Evolutionary conservation across 768 basidiomycete species (phyloP).

Genomic region (Mrakia hoshinonis): DNA sequence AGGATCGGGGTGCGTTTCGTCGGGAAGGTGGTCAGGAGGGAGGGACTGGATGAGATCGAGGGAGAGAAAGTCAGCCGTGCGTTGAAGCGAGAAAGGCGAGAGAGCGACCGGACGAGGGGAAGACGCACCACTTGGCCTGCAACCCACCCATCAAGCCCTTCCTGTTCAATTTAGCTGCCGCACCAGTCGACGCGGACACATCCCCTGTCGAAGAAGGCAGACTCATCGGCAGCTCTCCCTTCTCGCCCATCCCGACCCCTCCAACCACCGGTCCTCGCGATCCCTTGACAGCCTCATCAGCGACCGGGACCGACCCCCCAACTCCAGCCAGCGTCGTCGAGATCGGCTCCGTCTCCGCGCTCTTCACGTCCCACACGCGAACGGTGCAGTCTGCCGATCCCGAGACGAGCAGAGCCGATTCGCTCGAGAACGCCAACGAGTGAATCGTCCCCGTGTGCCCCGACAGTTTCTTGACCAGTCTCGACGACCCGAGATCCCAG

Average conservation of each 20-base stretch:
- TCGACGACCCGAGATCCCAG: conserved; percentile 94
- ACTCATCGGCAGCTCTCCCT: conserved; percentile 26
- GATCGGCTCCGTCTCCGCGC: conserved; percentile 46
- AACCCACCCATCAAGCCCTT: conserved; percentile 3
- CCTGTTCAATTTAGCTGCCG: background rate
- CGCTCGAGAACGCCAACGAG: conserved; percentile 81
- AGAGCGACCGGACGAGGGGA: background rate
- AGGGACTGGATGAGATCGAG: conserved; percentile 49
- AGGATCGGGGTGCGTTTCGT: conserved; percentile 92
- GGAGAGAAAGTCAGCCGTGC: background rate
- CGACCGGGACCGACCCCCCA: conserved; percentile 11
- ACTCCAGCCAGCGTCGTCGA: background rate
- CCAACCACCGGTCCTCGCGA: background rate
- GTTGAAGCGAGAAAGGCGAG: background rate
- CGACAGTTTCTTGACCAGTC: conserved; percentile 89
- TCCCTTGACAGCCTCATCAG: conserved; percentile 16
- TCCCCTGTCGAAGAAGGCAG: conserved; percentile 18
- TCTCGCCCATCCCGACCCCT: background rate
- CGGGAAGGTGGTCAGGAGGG: conserved; percentile 80
- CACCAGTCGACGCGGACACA: background rate
- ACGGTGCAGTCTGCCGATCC: conserved; percentile 93
- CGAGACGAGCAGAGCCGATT: conserved; percentile 80
- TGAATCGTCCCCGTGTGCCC: conserved; percentile 86
- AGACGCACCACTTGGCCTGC: background rate
- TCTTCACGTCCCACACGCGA: conserved; percentile 93